Conservation (phyloP, 768 basidiomycete genomes). For the Boletus subcaerulescens region DNA sequence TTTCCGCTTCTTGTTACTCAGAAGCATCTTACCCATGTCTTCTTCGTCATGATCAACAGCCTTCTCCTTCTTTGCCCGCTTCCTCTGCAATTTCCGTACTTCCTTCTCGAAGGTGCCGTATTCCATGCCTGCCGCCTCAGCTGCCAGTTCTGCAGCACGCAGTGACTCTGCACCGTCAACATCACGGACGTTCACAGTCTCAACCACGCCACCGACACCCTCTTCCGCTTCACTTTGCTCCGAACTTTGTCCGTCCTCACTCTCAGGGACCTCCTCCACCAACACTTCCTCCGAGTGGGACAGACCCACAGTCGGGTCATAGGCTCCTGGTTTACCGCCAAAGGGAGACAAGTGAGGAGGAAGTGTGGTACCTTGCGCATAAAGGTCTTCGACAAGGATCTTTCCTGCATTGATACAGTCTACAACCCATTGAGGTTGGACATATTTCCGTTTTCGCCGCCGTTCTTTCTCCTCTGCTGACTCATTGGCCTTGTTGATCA, state of each 20-base stretch:
- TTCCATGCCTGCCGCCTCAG: slow-evolving; percentile 85
- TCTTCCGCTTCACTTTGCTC: slow-evolving; percentile 22
- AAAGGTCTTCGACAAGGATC: slow-evolving; percentile 81
- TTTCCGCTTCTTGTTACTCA: slow-evolving; percentile 93
- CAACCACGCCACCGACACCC: slow-evolving; percentile 26
- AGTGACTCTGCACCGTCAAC: slow-evolving; percentile 62
- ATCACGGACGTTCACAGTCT: slow-evolving; percentile 31
- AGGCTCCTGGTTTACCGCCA: slow-evolving; percentile 75
- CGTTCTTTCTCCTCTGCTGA: slow-evolving; percentile 58
- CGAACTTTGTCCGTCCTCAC: slow-evolving; percentile 28
- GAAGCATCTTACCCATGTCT: slow-evolving; percentile 97
- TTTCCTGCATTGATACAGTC: slow-evolving; percentile 91
- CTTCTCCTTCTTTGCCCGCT: slow-evolving; percentile 32
- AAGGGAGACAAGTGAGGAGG: slow-evolving; percentile 98
- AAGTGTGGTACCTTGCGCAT: slow-evolving; percentile 78
- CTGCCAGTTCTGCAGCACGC: slow-evolving; percentile 86
- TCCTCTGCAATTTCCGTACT: slow-evolving; percentile 57
- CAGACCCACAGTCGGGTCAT: slow-evolving; percentile 54
- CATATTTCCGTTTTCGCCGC: slow-evolving; percentile 70
- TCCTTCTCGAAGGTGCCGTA: slow-evolving; percentile 76
- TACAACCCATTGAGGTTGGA: slow-evolving; percentile 98
- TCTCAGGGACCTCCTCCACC: slow-evolving; percentile 29
- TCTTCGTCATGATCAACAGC: slow-evolving; percentile 48
- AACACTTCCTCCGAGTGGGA: slow-evolving; percentile 20
- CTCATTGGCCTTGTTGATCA: slow-evolving; percentile 47